These are phyloP conservation scores for Aspergillus awamori DNA, from an alignment of 2,329 filamentous ascomycete genomes.

Conservation along the genomic window DNA sequence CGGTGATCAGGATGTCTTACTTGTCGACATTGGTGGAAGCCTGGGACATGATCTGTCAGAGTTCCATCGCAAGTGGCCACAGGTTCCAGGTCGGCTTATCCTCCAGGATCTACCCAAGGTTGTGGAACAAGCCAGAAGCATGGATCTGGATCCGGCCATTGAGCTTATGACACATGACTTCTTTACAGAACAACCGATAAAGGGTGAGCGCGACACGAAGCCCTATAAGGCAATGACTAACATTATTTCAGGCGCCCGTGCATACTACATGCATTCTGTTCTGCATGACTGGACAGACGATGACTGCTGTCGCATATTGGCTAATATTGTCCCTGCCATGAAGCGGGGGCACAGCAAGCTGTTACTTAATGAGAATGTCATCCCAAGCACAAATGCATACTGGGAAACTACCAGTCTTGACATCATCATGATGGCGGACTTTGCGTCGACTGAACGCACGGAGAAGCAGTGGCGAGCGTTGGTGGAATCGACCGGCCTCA, in stretches of 20 bases:
- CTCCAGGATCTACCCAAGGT: constrained; percentile 54
- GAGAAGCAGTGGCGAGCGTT: constrained; percentile 43
- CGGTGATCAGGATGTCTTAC: constrained; percentile 24
- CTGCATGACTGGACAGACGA: constrained; percentile 39
- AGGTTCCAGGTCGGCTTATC: constrained; percentile 47
- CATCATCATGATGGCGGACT: constrained; percentile 48
- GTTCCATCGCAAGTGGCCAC: constrained; percentile 42
- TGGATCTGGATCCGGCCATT: constrained; percentile 22
- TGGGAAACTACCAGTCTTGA: constrained; percentile 42
- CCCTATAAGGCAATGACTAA: not conserved
- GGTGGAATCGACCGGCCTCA: constrained; percentile 38
- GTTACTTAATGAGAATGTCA: constrained; percentile 48
- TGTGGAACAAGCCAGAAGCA: constrained; percentile 21
- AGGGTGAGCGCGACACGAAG: constrained; percentile 32
- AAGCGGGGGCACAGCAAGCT: constrained; percentile 45
- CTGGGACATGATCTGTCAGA: constrained; percentile 46
- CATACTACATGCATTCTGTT: constrained; percentile 23
- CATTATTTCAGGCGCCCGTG: constrained; percentile 34
- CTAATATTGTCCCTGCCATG: constrained; percentile 34
- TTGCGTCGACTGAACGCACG: constrained; percentile 44
- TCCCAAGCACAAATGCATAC: constrained; percentile 42
- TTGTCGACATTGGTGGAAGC: constrained; percentile 51
- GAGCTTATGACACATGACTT: constrained; percentile 51
- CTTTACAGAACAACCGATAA: constrained; percentile 50
- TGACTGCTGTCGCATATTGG: constrained; percentile 36